A percentile compares a stretch with the other conserved stretches of the same genome.
These are phyloP conservation scores for Thermomucor indicae-seudaticae DNA, from an alignment of 371 early-diverging fungal genomes.

Conservation along the genomic window DNA sequence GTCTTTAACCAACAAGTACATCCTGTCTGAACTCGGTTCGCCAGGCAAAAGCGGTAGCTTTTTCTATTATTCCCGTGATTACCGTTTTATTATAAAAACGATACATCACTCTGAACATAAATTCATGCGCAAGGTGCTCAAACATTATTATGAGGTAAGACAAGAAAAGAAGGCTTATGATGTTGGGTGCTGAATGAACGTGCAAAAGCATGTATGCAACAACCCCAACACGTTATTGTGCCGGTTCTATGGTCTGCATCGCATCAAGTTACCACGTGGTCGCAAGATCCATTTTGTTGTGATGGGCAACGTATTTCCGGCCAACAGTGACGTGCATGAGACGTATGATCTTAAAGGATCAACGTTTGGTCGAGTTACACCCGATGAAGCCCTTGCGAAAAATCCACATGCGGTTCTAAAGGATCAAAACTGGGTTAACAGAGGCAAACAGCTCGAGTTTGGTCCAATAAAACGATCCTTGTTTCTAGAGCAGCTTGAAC, in stretches of 20 bases:
- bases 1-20: constrained; percentile 94
- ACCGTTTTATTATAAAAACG: constrained; percentile 97
- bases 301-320: constrained; percentile 97
- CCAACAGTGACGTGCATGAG: constrained; percentile 94
- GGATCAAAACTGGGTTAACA: constrained; percentile 88
- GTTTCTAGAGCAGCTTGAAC: constrained; percentile 79
- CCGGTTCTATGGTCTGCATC: constrained; percentile 92
- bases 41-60: constrained; percentile 95
- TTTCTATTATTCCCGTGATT: constrained; percentile 96
- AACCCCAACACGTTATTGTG: constrained; percentile 94
- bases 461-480: constrained; percentile 75
- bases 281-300: constrained; percentile 96
- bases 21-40: constrained; percentile 91
- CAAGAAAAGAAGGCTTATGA: background rate
- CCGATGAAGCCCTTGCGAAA: constrained; percentile 67
- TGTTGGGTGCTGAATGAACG: background rate
- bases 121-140: constrained; percentile 82
- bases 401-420: constrained; percentile 86
- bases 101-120: constrained; percentile 93
- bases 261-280: constrained; percentile 90
- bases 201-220: constrained; percentile 71
- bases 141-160: constrained; percentile 73
- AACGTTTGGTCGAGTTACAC: constrained; percentile 78
- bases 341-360: constrained; percentile 96
- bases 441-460: constrained; percentile 64